phyloP scores from a whole-genome alignment of 495 filamentous ascomycete species.

The Talaromyces proteolyticus region DNA sequence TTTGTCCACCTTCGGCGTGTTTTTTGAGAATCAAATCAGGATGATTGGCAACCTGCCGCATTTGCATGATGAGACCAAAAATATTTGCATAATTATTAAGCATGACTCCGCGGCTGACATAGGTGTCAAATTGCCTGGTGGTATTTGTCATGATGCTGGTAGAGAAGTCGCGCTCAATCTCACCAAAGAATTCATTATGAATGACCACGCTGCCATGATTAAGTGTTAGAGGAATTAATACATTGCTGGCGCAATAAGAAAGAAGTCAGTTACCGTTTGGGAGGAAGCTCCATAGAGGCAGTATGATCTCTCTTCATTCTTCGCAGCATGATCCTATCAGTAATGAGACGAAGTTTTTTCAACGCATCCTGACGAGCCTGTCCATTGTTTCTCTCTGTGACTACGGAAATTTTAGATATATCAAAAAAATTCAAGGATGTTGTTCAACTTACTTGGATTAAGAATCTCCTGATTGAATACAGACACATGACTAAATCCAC shows the following conservation, averaged over 20 bases:
- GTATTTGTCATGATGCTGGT: constrained; percentile 88
- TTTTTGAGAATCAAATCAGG: constrained; percentile 91
- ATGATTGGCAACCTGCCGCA: constrained; percentile 94
- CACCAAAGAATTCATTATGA: constrained; percentile 90
- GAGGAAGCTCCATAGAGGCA: constrained; percentile 87
- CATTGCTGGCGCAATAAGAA: background rate
- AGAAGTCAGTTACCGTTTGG: constrained; percentile 58
- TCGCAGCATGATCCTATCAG: constrained; percentile 88
- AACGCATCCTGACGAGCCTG: constrained; percentile 60
- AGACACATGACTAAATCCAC: constrained; percentile 80
- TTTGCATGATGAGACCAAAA: constrained; percentile 89
- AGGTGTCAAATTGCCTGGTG: constrained; percentile 84
- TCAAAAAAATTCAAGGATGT: background rate
- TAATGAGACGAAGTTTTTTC: constrained; percentile 74
- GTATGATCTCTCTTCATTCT: constrained; percentile 89
- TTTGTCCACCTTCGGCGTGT: constrained; percentile 76
- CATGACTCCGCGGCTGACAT: constrained; percentile 89
- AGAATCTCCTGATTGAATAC: constrained; percentile 95
- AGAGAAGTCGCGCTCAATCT: constrained; percentile 94
- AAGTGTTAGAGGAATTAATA: background rate
- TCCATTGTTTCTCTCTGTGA: constrained; percentile 45
- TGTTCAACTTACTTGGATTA: constrained; percentile 57
- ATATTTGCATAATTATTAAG: constrained; percentile 90
- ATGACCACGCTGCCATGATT: constrained; percentile 53
- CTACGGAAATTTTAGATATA: constrained; percentile 13